phyloP scores from a whole-genome alignment of 1,284 basidiomycete species.

The Ceratobasidium sp. region DNA sequence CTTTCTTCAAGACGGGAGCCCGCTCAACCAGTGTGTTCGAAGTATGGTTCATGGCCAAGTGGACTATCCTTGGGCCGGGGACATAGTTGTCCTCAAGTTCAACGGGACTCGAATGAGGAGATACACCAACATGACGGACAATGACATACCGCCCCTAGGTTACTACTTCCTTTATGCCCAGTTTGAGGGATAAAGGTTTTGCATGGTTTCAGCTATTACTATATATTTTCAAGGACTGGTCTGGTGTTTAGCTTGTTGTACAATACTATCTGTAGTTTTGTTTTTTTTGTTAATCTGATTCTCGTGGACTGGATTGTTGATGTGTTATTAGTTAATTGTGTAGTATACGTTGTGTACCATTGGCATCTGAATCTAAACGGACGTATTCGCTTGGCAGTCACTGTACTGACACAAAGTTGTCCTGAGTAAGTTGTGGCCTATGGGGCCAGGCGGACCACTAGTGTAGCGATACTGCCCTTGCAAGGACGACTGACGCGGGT shows the following conservation, averaged over 20 bases:
- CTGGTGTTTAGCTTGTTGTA: background rate
- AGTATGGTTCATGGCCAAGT: conserved; percentile 3
- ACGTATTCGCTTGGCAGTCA: conserved; percentile 22
- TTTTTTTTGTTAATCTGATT: too few relatives aligned
- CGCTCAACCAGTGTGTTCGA: background rate
- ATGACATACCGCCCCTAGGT: background rate
- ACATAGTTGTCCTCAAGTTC: conserved; percentile 74
- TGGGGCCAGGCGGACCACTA: conserved; percentile 23
- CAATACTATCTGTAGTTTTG: background rate
- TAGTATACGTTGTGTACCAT: background rate
- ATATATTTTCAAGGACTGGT: too few relatives aligned
- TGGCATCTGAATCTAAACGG: background rate
- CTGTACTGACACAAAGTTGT: conserved; percentile 39
- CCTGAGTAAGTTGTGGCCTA: conserved; percentile 34
- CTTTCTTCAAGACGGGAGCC: conserved; percentile 43
- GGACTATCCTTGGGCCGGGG: conserved; percentile 38
- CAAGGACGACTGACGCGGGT: conserved; percentile 28
- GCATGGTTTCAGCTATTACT: background rate
- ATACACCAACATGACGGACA: conserved; percentile 12
- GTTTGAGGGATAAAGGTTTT: background rate
- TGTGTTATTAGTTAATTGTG: background rate
- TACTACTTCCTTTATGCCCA: conserved; percentile 11
- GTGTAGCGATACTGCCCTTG: conserved; percentile 37
- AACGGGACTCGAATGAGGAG: conserved; percentile 65
- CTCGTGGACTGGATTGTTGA: too few relatives aligned